Percentiles rank a stretch among this genome's conserved stretches.
Conservation (phyloP, 495 filamentous ascomycete genomes). For the Rhizodiscina lignyota region DNA sequence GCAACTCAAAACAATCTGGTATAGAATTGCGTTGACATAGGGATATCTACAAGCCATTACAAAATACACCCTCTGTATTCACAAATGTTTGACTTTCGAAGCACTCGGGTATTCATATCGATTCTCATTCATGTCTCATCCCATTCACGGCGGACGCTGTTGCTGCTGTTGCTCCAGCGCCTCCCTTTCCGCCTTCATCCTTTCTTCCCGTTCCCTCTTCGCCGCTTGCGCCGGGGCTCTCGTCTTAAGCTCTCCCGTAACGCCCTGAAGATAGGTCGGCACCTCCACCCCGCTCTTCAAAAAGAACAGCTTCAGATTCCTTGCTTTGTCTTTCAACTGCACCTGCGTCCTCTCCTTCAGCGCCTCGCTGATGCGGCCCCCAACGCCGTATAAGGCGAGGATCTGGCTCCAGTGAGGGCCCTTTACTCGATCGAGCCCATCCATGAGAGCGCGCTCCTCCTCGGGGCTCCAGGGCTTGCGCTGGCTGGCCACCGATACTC, state of each 20-base stretch:
- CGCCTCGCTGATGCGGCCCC: slow-evolving; percentile 67
- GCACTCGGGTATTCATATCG: too few species aligned
- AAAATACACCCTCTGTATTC: too few species aligned
- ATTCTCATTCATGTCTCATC: too few species aligned
- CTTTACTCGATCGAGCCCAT: slow-evolving; percentile 77
- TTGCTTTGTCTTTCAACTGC: slow-evolving; percentile 87
- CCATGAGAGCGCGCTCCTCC: slow-evolving; percentile 86
- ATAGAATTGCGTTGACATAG: too few species aligned
- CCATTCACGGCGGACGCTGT: too few species aligned
- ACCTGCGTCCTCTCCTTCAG: slow-evolving; percentile 90
- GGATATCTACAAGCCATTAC: too few species aligned
- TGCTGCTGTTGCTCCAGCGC: too few species aligned
- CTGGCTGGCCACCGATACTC: slow-evolving; percentile 39
- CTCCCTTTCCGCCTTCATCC: slow-evolving; percentile 5
- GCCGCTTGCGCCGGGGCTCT: slow-evolving; percentile 71
- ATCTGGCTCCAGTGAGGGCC: slow-evolving; percentile 96
- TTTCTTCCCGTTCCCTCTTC: slow-evolving; percentile 50
- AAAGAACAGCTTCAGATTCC: slow-evolving; percentile 91
- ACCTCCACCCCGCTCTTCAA: slow-evolving; percentile 88
- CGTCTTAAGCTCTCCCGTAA: slow-evolving; percentile 88
- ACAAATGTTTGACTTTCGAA: too few species aligned
- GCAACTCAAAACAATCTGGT: too few species aligned
- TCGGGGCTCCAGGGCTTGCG: slow-evolving; percentile 79
- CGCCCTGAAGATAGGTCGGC: slow-evolving; percentile 74
- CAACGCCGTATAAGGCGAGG: slow-evolving; percentile 68